These are phyloP conservation scores for Oidium heveae DNA, from an alignment of 2,329 filamentous ascomycete species.

Conservation along the genomic window DNA sequence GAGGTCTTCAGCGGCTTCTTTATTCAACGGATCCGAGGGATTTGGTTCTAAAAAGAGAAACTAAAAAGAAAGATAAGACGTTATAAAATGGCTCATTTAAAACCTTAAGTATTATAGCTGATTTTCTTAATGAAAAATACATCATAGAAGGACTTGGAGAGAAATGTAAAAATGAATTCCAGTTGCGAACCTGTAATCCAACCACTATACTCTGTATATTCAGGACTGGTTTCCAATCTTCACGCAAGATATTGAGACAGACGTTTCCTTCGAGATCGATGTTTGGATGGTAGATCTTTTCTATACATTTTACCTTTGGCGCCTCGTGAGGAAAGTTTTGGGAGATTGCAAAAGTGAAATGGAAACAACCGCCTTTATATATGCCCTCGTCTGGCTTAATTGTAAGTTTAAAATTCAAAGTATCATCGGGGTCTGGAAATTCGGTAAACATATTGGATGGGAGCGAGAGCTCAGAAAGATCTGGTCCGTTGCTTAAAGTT, in stretches of 20 bases:
- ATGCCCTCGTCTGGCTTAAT: slow-evolving; percentile 68
- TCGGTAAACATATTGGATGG: slow-evolving; percentile 58
- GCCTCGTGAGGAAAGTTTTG: slow-evolving; percentile 94
- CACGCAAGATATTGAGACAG: slow-evolving; percentile 85
- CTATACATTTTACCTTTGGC: slow-evolving; percentile 85
- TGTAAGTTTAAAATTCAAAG: slow-evolving; percentile 58
- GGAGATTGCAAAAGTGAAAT: slow-evolving; percentile 78
- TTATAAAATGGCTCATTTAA: background rate
- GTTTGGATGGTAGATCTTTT: slow-evolving; percentile 98
- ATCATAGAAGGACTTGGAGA: too few relatives aligned
- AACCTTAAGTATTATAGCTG: too few relatives aligned
- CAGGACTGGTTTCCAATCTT: slow-evolving; percentile 97
- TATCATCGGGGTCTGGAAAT: slow-evolving; percentile 64
- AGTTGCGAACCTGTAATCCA: slow-evolving; percentile 43
- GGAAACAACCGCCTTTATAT: slow-evolving; percentile 73
- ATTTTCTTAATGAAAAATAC: too few relatives aligned
- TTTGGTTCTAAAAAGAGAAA: slow-evolving; percentile 97
- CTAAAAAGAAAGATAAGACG: slow-evolving; percentile 18
- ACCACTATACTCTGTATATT: slow-evolving; percentile 94
- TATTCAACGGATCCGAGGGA: slow-evolving; percentile 89
- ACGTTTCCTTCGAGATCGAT: slow-evolving; percentile 96
- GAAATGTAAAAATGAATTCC: too few relatives aligned
- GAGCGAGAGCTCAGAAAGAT: slow-evolving; percentile 58
- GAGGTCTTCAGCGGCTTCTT: slow-evolving; percentile 87
- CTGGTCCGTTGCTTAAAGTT: slow-evolving; percentile 18